Evolutionary conservation across 257 asterid species (phyloP).

Genomic region (Buddleja alternifolia): DNA sequence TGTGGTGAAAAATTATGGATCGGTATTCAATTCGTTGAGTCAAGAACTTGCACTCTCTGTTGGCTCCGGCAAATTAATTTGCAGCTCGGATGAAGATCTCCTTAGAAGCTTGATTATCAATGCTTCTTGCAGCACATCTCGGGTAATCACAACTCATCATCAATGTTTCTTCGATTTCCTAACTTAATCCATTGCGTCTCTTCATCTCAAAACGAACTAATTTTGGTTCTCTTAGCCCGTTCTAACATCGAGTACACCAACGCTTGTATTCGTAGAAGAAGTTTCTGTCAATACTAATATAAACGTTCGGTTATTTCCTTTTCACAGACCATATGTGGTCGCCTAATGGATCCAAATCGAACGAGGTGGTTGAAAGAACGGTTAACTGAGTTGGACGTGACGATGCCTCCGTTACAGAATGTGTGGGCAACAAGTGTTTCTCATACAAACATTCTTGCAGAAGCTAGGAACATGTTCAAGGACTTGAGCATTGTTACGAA

Average conservation of each 20-base stretch:
- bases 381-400: conserved; percentile 41
- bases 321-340: conserved; percentile 61
- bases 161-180: no score
- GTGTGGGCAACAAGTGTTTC: conserved; percentile 55
- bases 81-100: conserved; percentile 47
- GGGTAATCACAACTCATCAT: conserved; percentile 46
- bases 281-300: no score
- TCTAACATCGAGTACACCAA: no score
- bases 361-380: conserved; percentile 39
- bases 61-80: conserved; percentile 32
- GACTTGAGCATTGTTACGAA: no score
- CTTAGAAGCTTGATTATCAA: conserved; percentile 48
- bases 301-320: background rate
- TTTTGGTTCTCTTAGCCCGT: background rate
- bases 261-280: no score
- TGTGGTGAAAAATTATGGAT: conserved; percentile 57
- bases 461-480: conserved; percentile 61
- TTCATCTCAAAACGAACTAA: background rate
- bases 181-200: no score
- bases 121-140: conserved; percentile 44
- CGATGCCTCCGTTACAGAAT: conserved; percentile 55
- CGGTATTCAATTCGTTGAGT: conserved; percentile 50
- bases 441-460: conserved; percentile 51
- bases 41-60: conserved; percentile 55
- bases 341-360: conserved; percentile 50